Evolutionary conservation across 2,329 filamentous ascomycete species (phyloP), one percentile per base, ranked within the genome.

Genomic region (Periconia digitata): DNA sequence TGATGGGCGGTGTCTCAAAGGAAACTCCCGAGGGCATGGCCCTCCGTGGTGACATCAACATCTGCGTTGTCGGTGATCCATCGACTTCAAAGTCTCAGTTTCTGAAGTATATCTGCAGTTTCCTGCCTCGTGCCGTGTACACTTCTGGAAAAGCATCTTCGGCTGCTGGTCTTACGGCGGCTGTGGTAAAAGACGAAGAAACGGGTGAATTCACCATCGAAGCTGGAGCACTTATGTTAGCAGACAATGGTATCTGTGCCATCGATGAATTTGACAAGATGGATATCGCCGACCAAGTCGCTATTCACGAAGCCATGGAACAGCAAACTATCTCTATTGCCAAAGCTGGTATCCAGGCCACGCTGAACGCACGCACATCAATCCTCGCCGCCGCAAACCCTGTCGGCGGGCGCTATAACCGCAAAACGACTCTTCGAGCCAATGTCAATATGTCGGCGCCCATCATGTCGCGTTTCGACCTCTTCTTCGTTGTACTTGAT

Each of bases 191-290:
- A 71, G 94, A 99, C 64, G 92, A 97, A 67, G 94, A 99, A 74
- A 99, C 94, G 17, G 94, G 94, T 56, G 94, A 99, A 68, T 96
- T 96, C 70, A 99, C 94, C 13, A 99, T 99, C 60, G 94, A 99
- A 75, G 94, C 94, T 6, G 94, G 94, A 76, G 94, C 94, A 12
- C 84, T 99, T 49, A 97, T 99, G 94, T 79, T 99, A 52, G 94
- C 94, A 18, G 84, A 97, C 65, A 96, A 96, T 59, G 94, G 94
- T 45, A 95, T 97, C 62, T 99, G 94, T 72, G 92, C 91, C 50
- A 99, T 99, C 69, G 94, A 99, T 68, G 94, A 99, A 70, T 99
- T 99, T 62, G 94, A 99, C 83, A 99, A 99, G 78, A 99, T 99
- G 94, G 94, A 99, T 64, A 89, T 99, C 53, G 85, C 78, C 44